phyloP scores from a whole-genome alignment of 2,329 filamentous ascomycete species.

The Penicillium sp. region DNA sequence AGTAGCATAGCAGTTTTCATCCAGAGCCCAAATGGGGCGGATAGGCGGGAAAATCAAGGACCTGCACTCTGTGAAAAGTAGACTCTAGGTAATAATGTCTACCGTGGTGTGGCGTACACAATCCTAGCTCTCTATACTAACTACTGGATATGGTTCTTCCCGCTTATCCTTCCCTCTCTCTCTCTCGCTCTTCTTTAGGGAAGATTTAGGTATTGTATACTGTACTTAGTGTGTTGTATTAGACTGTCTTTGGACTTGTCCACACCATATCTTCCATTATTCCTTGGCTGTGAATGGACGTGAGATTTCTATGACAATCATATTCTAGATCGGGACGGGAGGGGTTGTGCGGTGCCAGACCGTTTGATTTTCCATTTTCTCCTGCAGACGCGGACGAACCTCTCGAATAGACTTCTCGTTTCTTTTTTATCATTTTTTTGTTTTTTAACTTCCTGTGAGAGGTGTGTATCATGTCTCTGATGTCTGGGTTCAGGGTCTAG shows the following conservation, averaged over 20 bases:
- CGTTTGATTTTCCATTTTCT: conserved; percentile 11
- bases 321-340: background rate
- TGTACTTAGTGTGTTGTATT: background rate
- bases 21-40: background rate
- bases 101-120: background rate
- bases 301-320: background rate
- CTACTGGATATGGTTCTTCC: background rate
- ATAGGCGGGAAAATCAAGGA: background rate
- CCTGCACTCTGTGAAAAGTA: no score
- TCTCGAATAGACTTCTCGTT: conserved; percentile 12
- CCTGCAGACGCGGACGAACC: conserved; percentile 19
- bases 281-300: background rate
- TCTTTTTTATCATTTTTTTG: background rate
- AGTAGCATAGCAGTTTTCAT: background rate
- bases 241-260: background rate
- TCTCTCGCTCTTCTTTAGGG: background rate
- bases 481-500: background rate
- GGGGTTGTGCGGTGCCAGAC: background rate
- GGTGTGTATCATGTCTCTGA: background rate
- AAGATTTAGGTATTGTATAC: background rate
- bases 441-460: background rate
- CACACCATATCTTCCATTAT: background rate
- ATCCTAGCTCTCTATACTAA: background rate
- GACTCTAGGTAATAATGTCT: no score
- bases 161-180: background rate